Percentiles rank a stretch among this genome's conserved stretches.
Conservation (phyloP, 805 yeast genomes). For the Pichia nakasei region DNA sequence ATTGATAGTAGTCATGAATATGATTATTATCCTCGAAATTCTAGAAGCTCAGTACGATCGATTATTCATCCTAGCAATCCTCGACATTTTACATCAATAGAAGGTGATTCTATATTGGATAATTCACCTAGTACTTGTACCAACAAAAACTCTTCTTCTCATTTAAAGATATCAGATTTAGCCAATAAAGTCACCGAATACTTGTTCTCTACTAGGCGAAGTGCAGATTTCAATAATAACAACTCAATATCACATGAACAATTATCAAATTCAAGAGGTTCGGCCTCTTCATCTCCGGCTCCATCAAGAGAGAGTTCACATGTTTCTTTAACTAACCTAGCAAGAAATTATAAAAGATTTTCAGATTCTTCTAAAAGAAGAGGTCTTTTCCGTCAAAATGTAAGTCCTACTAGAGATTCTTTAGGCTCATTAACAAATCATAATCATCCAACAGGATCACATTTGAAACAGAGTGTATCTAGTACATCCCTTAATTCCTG, state of each 20-base stretch:
- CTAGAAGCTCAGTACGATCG: constrained; percentile 5
- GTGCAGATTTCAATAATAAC: constrained; percentile 10
- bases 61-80: not conserved
- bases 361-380: constrained; percentile 3
- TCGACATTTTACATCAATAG: not conserved
- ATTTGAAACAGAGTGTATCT: constrained; percentile 4
- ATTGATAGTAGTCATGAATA: not conserved
- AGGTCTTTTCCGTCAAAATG: constrained; percentile 5
- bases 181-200: constrained; percentile 24
- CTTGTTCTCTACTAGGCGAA: constrained; percentile 14
- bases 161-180: constrained; percentile 19
- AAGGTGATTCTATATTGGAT: not conserved
- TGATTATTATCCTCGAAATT: not conserved
- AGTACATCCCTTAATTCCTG: constrained; percentile 3
- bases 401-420: constrained; percentile 8
- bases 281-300: constrained; percentile 12
- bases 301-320: constrained; percentile 19
- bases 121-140: not conserved
- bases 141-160: constrained; percentile 10
- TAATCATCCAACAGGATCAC: not conserved
- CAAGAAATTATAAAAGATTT: constrained; percentile 10
- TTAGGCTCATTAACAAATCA: not conserved
- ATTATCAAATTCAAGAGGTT: not conserved
- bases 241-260: constrained; percentile 6
- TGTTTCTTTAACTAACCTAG: constrained; percentile 18